Evolutionary conservation across 2,329 filamentous ascomycete species (phyloP).

Genomic region (Penicillium griseofulvum): DNA sequence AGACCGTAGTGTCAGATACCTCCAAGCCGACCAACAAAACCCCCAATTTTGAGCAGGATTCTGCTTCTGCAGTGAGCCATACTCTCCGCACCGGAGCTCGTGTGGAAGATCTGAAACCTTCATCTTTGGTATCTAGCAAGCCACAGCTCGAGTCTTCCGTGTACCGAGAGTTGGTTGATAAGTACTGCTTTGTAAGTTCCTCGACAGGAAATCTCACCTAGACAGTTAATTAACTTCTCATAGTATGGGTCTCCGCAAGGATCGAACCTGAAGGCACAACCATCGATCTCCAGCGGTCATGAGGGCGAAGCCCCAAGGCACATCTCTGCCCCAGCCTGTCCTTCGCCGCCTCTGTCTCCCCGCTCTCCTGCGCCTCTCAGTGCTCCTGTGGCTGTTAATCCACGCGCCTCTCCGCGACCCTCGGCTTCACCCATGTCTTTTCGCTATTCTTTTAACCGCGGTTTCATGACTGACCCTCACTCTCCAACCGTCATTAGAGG

Average conservation of each 20-base stretch:
- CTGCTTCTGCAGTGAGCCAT: slow-evolving; percentile 21
- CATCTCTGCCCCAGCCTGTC: slow-evolving; percentile 14
- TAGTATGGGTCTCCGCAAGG: slow-evolving; percentile 53
- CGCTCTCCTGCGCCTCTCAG: slow-evolving; percentile 19
- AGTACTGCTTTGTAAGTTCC: slow-evolving; percentile 98
- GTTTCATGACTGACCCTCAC: slow-evolving; percentile 26
- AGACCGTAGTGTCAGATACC: slow-evolving; percentile 10
- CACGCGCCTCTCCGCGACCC: slow-evolving; percentile 17
- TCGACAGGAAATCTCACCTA: neutral
- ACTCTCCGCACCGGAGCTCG: slow-evolving; percentile 11
- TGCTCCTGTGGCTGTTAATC: slow-evolving; percentile 10
- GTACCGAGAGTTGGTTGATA: slow-evolving; percentile 95
- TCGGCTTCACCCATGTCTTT: slow-evolving; percentile 25
- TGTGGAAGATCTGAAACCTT: slow-evolving; percentile 44
- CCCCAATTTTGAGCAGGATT: slow-evolving; percentile 13
- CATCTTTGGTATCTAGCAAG: slow-evolving; percentile 58
- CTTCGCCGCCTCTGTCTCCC: slow-evolving; percentile 29
- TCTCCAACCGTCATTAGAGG: slow-evolving; percentile 28
- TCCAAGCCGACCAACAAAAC: slow-evolving; percentile 12
- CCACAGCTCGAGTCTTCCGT: slow-evolving; percentile 78
- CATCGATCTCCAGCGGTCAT: slow-evolving; percentile 13
- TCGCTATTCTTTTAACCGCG: slow-evolving; percentile 24
- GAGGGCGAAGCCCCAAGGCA: slow-evolving; percentile 10
- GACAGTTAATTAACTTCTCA: slow-evolving; percentile 15
- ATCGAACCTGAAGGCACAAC: slow-evolving; percentile 22